phyloP scores from a whole-genome alignment of 2,329 filamentous ascomycete species.

The Leptosphaerulina australis region DNA sequence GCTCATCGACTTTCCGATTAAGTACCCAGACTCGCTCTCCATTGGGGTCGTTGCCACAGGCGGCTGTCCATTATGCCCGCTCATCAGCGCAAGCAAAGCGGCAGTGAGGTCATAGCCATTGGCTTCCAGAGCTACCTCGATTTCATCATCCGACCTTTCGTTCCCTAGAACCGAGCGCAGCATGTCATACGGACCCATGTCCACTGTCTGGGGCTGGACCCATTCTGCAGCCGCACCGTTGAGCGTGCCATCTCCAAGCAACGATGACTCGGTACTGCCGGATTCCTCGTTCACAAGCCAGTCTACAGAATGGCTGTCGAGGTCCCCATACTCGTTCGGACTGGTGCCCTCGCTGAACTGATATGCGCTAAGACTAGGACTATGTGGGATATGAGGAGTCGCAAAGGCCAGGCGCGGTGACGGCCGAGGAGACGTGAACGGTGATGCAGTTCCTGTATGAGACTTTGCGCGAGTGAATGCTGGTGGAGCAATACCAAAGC shows the following conservation, averaged over 20 bases:
- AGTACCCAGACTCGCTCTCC: constrained; percentile 65
- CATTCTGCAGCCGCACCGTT: constrained; percentile 85
- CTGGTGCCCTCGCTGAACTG: constrained; percentile 81
- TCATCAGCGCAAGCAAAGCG: constrained; percentile 88
- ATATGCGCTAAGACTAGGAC: constrained; percentile 91
- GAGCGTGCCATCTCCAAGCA: constrained; percentile 70
- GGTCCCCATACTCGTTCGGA: constrained; percentile 86
- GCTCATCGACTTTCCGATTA: constrained; percentile 90
- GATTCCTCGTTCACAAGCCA: constrained; percentile 93
- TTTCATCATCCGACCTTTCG: constrained; percentile 88
- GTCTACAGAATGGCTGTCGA: constrained; percentile 92
- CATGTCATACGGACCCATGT: constrained; percentile 99
- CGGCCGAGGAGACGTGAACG: constrained; percentile 90
- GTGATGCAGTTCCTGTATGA: constrained; percentile 70
- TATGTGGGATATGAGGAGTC: constrained; percentile 89
- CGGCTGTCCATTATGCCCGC: constrained; percentile 64
- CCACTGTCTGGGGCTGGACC: constrained; percentile 69
- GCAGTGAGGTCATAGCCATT: constrained; percentile 94
- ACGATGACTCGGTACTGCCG: constrained; percentile 76
- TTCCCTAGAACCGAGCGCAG: constrained; percentile 91
- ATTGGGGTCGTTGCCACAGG: constrained; percentile 53
- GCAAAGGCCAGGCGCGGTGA: constrained; percentile 90
- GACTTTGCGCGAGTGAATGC: constrained; percentile 79
- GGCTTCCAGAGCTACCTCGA: constrained; percentile 84
- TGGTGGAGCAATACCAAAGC: constrained; percentile 73